phyloP scores from a whole-genome alignment of 2,329 filamentous ascomycete genomes.

The Annulohypoxylon truncatum region DNA sequence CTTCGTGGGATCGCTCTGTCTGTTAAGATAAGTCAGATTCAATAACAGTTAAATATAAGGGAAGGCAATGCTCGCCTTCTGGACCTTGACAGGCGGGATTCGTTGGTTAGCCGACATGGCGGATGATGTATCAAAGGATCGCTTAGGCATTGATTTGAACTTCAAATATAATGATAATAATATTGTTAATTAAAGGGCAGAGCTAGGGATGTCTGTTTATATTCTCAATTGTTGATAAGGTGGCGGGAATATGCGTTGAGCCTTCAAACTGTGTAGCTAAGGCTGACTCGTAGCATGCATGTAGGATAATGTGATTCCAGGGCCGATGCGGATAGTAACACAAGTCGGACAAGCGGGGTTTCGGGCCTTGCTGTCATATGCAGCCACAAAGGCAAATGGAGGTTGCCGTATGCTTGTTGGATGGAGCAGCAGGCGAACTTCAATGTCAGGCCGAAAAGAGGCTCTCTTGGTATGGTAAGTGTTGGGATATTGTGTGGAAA shows the following conservation, averaged over 20 bases:
- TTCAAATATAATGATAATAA: background rate
- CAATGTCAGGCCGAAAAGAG: background rate
- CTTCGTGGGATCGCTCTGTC: conserved; percentile 81
- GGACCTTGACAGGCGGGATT: conserved; percentile 50
- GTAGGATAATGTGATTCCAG: background rate
- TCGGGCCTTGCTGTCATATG: conserved; percentile 36
- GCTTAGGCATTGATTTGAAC: conserved; percentile 53
- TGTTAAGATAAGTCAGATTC: conserved; percentile 51
- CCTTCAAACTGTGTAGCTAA: background rate
- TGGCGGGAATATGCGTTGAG: background rate
- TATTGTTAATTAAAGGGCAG: background rate
- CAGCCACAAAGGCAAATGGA: conserved; percentile 31
- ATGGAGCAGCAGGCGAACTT: conserved; percentile 4
- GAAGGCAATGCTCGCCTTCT: conserved; percentile 47
- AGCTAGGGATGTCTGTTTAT: background rate
- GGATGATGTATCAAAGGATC: conserved; percentile 50
- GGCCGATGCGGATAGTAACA: background rate
- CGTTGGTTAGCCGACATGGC: conserved; percentile 50
- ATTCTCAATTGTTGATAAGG: background rate
- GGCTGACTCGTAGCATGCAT: conserved; percentile 24
- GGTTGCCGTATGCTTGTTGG: conserved; percentile 11
- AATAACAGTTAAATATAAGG: background rate
- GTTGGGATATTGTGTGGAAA: background rate
- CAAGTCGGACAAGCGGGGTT: conserved; percentile 20
- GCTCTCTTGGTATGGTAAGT: background rate